Evolutionary conservation across 1,284 basidiomycete genomes (phyloP), one percentile per base, ranked within the genome.

Genomic region (Meripilus lineatus): DNA sequence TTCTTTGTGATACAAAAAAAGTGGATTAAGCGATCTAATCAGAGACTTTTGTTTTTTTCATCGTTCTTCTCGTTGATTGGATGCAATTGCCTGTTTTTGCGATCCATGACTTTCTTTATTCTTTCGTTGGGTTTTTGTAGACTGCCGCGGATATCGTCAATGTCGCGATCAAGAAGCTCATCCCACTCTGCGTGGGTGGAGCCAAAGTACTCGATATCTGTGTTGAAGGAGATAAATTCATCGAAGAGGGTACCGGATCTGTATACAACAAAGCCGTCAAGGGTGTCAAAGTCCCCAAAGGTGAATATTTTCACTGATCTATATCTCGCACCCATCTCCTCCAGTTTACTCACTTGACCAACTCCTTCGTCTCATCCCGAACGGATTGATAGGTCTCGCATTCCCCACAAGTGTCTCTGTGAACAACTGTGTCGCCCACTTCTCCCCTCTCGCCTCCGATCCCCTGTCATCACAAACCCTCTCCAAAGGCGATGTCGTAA

Each of bases 351-450:
- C 23, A 35, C 41, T 23, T 28, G 17, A 5, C 20, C 22, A 17
- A 44, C 32, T 20, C 34, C n/a, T n/a, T n/a, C n/a, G n/a, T n/a
- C n/a, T n/a, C n/a, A n/a, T n/a, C n/a, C n/a, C n/a, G n/a, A n/a
- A n/a, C n/a, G n/a, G n/a, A n/a, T 35, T 20, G 32, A n/a, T 53
- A 93, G 93, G 93, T 51, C 75, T 93, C 60, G 91, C 93, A 1
- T 97, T 97, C 78, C 94, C 95, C 21, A 97, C 95, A 17, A 84
- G 78, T 56, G 72, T 98, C 56, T 95, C 93, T 32, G 82, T 98
- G 58, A 97, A 98, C 82, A 86, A 93, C 64, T 73, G 81, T 51
- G 86, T 88, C 46, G 78, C 87, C 20, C 85, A 90, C 63, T 89
- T 85, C 69, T 90, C 85, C 20, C 87, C 87, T 13, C 77, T 89